Percentiles rank a stretch among this genome's conserved stretches.
phyloP scores from a whole-genome alignment of 306 rosid species.

The Trifolium dubium region DNA sequence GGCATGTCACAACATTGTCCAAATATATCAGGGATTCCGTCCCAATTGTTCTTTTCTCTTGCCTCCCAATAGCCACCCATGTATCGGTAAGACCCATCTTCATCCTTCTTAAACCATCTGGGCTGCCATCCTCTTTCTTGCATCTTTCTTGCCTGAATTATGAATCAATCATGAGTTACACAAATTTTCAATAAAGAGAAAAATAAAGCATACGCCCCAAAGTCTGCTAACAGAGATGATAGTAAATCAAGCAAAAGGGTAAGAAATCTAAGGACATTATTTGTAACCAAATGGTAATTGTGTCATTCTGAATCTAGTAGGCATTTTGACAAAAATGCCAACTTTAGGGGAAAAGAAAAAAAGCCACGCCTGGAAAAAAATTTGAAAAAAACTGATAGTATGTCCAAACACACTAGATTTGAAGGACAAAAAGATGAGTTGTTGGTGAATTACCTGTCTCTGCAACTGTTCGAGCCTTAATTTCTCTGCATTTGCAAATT shows the following conservation, averaged over 20 bases:
- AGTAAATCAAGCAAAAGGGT: not conserved
- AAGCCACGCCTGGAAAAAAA: not conserved
- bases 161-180: slow-evolving; percentile 25
- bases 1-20: slow-evolving; percentile 70
- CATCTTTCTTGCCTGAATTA: slow-evolving; percentile 87
- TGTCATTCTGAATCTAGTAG: not conserved
- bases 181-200: slow-evolving; percentile 12
- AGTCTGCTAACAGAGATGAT: slow-evolving; percentile 15
- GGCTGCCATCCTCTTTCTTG: slow-evolving; percentile 99
- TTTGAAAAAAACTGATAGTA: not conserved
- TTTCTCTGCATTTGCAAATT: slow-evolving; percentile 89
- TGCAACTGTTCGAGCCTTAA: slow-evolving; percentile 94
- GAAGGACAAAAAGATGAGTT: not conserved
- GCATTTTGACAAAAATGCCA: not conserved
- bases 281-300: too few relatives aligned
- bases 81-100: slow-evolving; percentile 86
- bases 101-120: slow-evolving; percentile 87
- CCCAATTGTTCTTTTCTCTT: slow-evolving; percentile 76
- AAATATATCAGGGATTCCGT: slow-evolving; percentile 82
- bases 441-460: slow-evolving; percentile 74
- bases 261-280: not conserved
- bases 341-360: not conserved
- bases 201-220: not conserved
- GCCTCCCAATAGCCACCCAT: slow-evolving; percentile 94
- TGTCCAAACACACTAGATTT: slow-evolving; percentile 13